A percentile compares a stretch with the other conserved stretches of the same genome.
phyloP scores from a whole-genome alignment of 1,284 basidiomycete genomes.

The Papiliotrema fonsecae region DNA sequence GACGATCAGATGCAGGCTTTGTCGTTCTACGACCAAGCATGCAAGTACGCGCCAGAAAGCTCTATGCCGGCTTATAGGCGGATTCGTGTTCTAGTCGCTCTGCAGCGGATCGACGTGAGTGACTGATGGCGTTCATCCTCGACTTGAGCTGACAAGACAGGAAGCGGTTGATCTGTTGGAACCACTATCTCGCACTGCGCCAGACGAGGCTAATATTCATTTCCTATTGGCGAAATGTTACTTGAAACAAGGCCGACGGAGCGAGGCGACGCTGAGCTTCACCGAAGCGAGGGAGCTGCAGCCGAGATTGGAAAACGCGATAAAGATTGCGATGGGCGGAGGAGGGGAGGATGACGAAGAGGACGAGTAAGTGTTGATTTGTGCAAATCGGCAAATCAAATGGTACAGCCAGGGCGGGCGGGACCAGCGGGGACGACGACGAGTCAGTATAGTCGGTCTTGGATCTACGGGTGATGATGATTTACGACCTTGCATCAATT shows the following conservation, averaged over 20 bases:
- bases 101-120: slow-evolving; percentile 74
- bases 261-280: slow-evolving; percentile 74
- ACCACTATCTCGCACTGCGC: slow-evolving; percentile 68
- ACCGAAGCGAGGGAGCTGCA: slow-evolving; percentile 74
- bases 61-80: slow-evolving; percentile 85
- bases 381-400: neutral
- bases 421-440: too few species aligned
- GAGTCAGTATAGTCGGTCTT: too few species aligned
- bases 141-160: slow-evolving; percentile 49
- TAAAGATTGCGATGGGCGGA: slow-evolving; percentile 53
- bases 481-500: neutral
- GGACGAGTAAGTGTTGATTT: neutral
- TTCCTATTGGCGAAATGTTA: slow-evolving; percentile 92
- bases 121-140: neutral
- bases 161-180: slow-evolving; percentile 73
- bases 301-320: slow-evolving; percentile 49
- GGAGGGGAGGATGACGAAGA: slow-evolving; percentile 52
- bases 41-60: slow-evolving; percentile 69
- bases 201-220: slow-evolving; percentile 89
- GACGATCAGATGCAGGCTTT: slow-evolving; percentile 69
- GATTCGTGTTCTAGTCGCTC: slow-evolving; percentile 76
- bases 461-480: neutral
- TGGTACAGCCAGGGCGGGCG: neutral
- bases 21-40: slow-evolving; percentile 70
- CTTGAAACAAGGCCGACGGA: slow-evolving; percentile 66